Conservation (phyloP, 1,284 basidiomycete species). For the Rhodotorula sp. region DNA sequence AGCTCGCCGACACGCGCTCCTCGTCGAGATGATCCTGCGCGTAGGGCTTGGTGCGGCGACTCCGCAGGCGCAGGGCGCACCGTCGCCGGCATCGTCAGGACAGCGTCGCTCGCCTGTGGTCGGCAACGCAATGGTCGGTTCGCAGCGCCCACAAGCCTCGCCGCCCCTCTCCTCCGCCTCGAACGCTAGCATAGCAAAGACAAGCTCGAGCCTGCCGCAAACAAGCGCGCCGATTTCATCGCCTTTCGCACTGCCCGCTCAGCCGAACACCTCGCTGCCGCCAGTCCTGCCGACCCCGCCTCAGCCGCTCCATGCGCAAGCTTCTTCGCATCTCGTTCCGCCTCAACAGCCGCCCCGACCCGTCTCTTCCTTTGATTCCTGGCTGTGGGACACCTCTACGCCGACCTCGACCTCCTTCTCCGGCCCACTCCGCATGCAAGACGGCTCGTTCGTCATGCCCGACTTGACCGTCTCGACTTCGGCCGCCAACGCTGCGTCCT, state of each 20-base stretch:
- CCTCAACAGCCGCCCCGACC: neutral
- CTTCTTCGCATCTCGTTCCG: neutral
- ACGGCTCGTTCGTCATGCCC: constrained; percentile 25
- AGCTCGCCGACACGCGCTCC: constrained; percentile 18
- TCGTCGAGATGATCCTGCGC: constrained; percentile 33
- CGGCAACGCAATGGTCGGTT: too few relatives aligned
- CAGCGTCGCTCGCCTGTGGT: constrained; percentile 9
- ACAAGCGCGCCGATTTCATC: neutral
- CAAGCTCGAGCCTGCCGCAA: too few relatives aligned
- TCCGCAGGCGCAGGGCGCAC: neutral
- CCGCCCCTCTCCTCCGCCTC: neutral
- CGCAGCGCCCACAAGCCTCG: too few relatives aligned
- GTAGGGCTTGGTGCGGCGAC: constrained; percentile 13
- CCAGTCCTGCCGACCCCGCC: neutral
- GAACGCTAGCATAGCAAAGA: neutral
- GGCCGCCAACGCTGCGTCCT: neutral
- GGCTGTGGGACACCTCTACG: constrained; percentile 23
- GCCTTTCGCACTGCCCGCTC: neutral
- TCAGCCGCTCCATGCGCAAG: neutral
- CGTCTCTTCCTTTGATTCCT: constrained; percentile 7
- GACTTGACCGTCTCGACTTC: constrained; percentile 13
- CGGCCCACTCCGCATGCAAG: constrained; percentile 17
- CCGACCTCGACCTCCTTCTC: neutral
- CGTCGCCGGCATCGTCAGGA: neutral
- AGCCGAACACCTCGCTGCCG: neutral